A percentile compares a stretch with the other conserved stretches of the same genome.
phyloP scores from a whole-genome alignment of 2,329 filamentous ascomycete genomes.

The Colletotrichum horii region DNA sequence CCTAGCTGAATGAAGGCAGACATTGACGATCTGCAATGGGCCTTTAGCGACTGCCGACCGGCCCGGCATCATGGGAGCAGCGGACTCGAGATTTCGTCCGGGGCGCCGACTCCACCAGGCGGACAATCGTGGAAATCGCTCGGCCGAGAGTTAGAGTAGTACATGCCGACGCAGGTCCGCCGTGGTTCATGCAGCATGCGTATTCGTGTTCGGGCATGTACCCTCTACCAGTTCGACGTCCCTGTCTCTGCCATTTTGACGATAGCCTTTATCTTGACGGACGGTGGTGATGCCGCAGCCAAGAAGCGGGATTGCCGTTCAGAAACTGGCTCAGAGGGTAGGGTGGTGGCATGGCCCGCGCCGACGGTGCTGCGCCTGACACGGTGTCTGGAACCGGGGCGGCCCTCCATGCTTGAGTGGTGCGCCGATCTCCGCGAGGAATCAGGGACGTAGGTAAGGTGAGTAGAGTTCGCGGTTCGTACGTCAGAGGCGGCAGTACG shows the following conservation, averaged over 20 bases:
- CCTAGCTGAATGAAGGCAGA: background rate
- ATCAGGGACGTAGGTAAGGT: background rate
- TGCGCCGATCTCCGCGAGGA: background rate
- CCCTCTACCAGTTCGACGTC: background rate
- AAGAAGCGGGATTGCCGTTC: background rate
- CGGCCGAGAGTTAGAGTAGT: constrained; percentile 4
- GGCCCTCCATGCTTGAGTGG: background rate
- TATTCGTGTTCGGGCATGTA: constrained; percentile 8
- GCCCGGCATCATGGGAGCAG: constrained; percentile 4
- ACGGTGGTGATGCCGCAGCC: background rate
- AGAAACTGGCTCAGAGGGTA: background rate
- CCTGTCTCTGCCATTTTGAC: background rate
- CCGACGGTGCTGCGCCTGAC: background rate
- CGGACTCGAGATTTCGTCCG: constrained; percentile 7
- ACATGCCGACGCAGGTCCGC: background rate
- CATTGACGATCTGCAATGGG: background rate
- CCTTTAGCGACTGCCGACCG: background rate
- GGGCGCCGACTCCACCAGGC: background rate
- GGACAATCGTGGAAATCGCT: background rate
- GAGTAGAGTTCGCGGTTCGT: background rate
- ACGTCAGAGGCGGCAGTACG: background rate
- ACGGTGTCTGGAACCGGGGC: background rate
- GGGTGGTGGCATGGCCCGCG: background rate
- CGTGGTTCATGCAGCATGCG: background rate
- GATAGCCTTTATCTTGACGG: background rate